These are phyloP conservation scores for Aphelidium insulamus DNA, from an alignment of 371 early-diverging fungal genomes.

Conservation along the genomic window DNA sequence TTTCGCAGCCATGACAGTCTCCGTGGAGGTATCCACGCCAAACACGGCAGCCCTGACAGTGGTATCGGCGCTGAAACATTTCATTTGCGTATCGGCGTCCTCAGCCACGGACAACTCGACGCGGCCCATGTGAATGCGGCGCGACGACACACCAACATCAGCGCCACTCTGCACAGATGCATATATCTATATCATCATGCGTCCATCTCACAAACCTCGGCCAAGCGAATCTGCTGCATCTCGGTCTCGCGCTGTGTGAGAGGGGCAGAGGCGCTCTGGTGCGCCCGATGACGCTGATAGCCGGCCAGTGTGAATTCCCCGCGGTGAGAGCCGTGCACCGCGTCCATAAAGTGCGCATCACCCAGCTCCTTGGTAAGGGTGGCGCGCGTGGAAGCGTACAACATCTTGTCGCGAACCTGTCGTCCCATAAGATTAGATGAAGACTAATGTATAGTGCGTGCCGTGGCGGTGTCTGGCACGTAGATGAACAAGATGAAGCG, in stretches of 20 bases:
- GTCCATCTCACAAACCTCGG: slow-evolving; percentile 20
- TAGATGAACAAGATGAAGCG: slow-evolving; percentile 54
- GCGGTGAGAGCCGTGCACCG: slow-evolving; percentile 43
- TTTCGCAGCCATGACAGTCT: too few species aligned
- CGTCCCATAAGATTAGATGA: too few species aligned
- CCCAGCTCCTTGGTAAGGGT: slow-evolving; percentile 52
- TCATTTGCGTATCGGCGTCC: slow-evolving; percentile 4
- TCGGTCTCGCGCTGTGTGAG: slow-evolving; percentile 59
- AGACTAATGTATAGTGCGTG: slow-evolving; percentile 4
- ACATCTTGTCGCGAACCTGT: slow-evolving; percentile 69
- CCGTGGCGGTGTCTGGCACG: slow-evolving; percentile 48
- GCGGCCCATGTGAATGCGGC: slow-evolving; percentile 1
- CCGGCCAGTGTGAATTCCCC: slow-evolving; percentile 41
- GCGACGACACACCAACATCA: slow-evolving; percentile 10
- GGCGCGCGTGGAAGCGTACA: slow-evolving; percentile 60
- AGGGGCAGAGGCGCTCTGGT: slow-evolving; percentile 49
- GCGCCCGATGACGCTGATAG: slow-evolving; percentile 41
- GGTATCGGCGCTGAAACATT: background rate
- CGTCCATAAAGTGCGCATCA: slow-evolving; percentile 46
- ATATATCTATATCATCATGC: background rate
- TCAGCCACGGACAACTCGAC: background rate
- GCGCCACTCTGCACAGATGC: slow-evolving; percentile 1
- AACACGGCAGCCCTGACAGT: background rate
- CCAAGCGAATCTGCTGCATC: slow-evolving; percentile 31
- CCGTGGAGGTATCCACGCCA: background rate